A percentile compares a stretch with the other conserved stretches of the same genome.
phyloP scores from a whole-genome alignment of 345 rosid genomes.

The Cochlearia excelsa region DNA sequence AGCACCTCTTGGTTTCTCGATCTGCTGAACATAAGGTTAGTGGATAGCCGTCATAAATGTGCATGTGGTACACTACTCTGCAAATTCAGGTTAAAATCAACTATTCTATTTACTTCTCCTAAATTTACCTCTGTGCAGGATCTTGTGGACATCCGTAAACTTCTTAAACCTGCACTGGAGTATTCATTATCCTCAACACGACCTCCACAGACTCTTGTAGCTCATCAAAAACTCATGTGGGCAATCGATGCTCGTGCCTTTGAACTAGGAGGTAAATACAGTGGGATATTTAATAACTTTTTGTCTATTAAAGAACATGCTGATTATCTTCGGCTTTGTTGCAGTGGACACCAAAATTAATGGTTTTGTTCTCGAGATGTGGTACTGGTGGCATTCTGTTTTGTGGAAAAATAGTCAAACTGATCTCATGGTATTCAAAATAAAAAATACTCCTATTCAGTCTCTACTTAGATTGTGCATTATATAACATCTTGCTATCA shows the following conservation, averaged over 20 bases:
- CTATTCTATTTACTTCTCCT: constrained; percentile 15
- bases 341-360: constrained; percentile 61
- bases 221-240: constrained; percentile 81
- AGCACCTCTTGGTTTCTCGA: constrained; percentile 46
- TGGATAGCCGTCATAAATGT: constrained; percentile 6
- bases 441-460: constrained; percentile 4
- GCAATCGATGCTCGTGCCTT: constrained; percentile 69
- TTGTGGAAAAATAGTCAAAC: constrained; percentile 59
- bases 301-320: constrained; percentile 13
- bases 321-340: constrained; percentile 21
- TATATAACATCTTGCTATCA: constrained; percentile 27
- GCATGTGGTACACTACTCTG: constrained; percentile 5
- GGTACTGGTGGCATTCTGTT: constrained; percentile 88
- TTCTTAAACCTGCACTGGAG: constrained; percentile 51
- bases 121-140: constrained; percentile 41
- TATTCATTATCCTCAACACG: constrained; percentile 63
- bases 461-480: constrained; percentile 12
- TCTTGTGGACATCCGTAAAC: constrained; percentile 37
- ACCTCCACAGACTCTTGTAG: constrained; percentile 74
- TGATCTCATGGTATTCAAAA: constrained; percentile 48
- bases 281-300: constrained; percentile 5
- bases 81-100: not conserved
- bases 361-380: constrained; percentile 76
- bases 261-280: constrained; percentile 47
- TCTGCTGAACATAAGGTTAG: constrained; percentile 53